Evolutionary conservation across 208 protist genomes (phyloP), one percentile per base, ranked within the genome.

Genomic region (Crithidia acanthocephali): DNA sequence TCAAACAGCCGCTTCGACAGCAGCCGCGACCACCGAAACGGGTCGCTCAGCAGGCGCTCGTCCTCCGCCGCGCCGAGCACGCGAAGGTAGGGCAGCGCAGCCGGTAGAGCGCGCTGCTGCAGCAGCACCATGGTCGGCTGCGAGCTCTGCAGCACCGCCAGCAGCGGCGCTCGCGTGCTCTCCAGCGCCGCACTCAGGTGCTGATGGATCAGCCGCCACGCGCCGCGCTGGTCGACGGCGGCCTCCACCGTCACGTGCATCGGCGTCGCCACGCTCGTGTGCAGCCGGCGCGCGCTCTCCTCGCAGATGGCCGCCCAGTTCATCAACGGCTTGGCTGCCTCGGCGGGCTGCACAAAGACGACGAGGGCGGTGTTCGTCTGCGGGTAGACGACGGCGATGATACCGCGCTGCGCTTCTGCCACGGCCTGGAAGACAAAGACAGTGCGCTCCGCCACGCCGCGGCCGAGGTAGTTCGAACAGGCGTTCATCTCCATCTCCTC

Each of bases 351-450:
- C 20, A 97, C 57, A 69, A 95, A 84, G 28, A 95, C 82, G 11
- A 94, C 83, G 1, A 86, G 33, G 23, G 80, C 90, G 4, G 65
- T 73, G 28, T 77, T 76, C 0, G 86, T 74, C 28, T 86, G 77
- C 30, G 73, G 84, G 77, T 88, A 89, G 10, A 93, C 79, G 18
- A 92, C 71, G 23, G 80, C 90, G 30, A 97, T 11, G 10, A 95
- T 58, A 28, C 90, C 90, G 42, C 90, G 86, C 22, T 86, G 85
- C 37, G 92, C 88, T 15, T 68, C 53, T 28, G 74, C 81, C 16
- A 76, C 67, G 42, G 75, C 81, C 68, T 95, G 93, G 69, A 93
- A 95, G 33, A 97, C 45, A 68, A 97, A 97, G 15, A 84, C 83
- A 48, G 69, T 83, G 22, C 87, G 86, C 25, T 85, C 79, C 16